Evolutionary conservation across 2,329 filamentous ascomycete species (phyloP), one percentile per base, ranked within the genome.

Genomic region (Aureobasidium namibiae): DNA sequence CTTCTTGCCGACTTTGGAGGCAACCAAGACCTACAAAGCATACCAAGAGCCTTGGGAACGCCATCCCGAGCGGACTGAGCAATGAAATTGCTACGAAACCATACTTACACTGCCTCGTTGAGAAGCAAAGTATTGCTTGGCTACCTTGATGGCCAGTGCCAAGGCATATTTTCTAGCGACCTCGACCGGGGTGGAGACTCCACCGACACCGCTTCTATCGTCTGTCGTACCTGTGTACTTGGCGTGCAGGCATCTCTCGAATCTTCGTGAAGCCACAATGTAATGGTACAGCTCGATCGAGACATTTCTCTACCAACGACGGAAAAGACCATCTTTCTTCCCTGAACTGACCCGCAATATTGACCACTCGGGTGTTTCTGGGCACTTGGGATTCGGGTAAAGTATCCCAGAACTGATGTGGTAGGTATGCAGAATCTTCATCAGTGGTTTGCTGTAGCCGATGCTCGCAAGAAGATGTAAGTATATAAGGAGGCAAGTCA

Each of bases 121-220:
- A 34, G 39, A 26, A 45, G 29, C 52, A 44, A 56, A 56, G 36
- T 44, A 21, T 13, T 44, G 41, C 54, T 57, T 57, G 54, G 54
- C 54, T 9, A 57, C 54, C 54, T 57, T 57, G 54, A 57, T 57
- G 54, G 54, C 6, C 42, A 56, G 36, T 31, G 54, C 54, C 54
- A 57, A 57, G 54, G 42, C 48, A 57, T 57, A 13, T 48, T 39
- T 57, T 39, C 11, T 8, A 31, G n/a, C 23, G 31, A 38, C 54
- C 14, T 26, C 18, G 10, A 39, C 5, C 18, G 7, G 34, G 14
- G 34, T 33, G n/a, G 23, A 18, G 21, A 52, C 3, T 26, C 39
- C 13, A 44, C 38, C 18, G 29, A 39, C 52, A 44, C 29, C 26
- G 39, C 24, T 54, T 13, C 34, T 11, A 45, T 23, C 16, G 9